Evolutionary conservation across 225 moss, liverwort and hornwort species (phyloP), one percentile per base, ranked within the genome.

Genomic region (Marchantia paleacea): DNA sequence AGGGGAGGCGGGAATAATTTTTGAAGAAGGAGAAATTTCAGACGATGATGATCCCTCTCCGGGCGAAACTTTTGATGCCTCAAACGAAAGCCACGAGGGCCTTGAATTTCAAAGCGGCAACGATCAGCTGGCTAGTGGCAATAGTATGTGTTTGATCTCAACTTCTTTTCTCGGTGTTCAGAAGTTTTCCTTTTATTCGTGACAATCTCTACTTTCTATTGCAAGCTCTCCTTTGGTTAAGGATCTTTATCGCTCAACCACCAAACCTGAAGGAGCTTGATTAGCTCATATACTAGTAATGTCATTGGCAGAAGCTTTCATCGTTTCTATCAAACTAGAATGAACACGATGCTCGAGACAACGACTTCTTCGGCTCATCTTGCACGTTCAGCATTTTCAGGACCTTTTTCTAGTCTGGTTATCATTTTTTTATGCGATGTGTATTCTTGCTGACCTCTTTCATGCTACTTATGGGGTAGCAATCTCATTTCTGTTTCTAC

Each of bases 11-110:
- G 30, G 75, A 30, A 29, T 7, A 31, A 5, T 22, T 1, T 26
- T 20, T 49, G 62, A 54, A 10, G 85, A 81, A 68, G 85, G 80
- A 52, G 79, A 81, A 69, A 64, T 79, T 63, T 14, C 75, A 53
- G 30, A 79, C 7, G 67, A 58, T 7, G 50, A 52, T 7, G 76
- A 71, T 66, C 78, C 49, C 30, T 50, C 75, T 69, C 30, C 58
- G 30, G 55, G 29, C 52, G 76, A 29, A 31, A 64, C 19, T 52
- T 22, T 68, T 28, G 49, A 75, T 19, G 39, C 26, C 29, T 4
- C 52, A 12, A 26, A 31, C 55, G 58, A 48, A 62, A 75, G 72
- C 57, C 49, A 14, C 29, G 62, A 63, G 14, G 77, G 19, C 8
- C 63, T 77, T 22, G 55, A 69, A 24, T 48, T 55, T 13, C 31